A percentile compares a stretch with the other conserved stretches of the same genome.
Evolutionary conservation across 1,139 yeast species (phyloP).

Genomic region (Pneumocystis jirovecii): DNA sequence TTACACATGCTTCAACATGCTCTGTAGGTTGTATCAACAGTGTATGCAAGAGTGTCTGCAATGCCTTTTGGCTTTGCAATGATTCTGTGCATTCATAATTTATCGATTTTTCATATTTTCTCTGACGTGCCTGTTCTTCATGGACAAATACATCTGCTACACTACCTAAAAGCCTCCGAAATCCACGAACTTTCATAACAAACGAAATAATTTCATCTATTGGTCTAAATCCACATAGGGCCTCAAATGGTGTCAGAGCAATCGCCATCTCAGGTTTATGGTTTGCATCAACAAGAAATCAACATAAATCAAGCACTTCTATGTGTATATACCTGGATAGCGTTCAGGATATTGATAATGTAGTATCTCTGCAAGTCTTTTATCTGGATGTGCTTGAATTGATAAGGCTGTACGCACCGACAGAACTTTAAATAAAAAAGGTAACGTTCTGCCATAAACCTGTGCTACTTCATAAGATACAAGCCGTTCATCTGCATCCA

Average conservation of each 20-base stretch:
- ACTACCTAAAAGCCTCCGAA: constrained; percentile 52
- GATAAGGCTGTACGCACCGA: constrained; percentile 84
- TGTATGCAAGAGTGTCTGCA: not conserved
- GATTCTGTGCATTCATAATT: not conserved
- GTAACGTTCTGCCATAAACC: constrained; percentile 54
- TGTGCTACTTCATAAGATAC: constrained; percentile 46
- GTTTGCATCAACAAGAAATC: constrained; percentile 46
- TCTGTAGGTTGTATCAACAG: not conserved
- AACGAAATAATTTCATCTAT: constrained; percentile 56
- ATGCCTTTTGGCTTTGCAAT: not conserved
- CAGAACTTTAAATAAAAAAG: constrained; percentile 83
- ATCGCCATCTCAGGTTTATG: constrained; percentile 99
- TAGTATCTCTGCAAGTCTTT: constrained; percentile 57
- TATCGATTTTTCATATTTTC: constrained; percentile 27
- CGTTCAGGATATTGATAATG: constrained; percentile 76
- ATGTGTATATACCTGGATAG: constrained; percentile 39
- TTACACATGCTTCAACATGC: not conserved
- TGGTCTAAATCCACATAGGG: constrained; percentile 96
- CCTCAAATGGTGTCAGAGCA: constrained; percentile 90
- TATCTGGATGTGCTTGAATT: constrained; percentile 97
- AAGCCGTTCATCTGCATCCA: constrained; percentile 43
- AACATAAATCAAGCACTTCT: not conserved
- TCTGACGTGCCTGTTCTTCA: not conserved
- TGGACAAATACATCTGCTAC: constrained; percentile 22
- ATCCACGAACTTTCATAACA: constrained; percentile 59